Conservation (phyloP, 2,329 filamentous ascomycete genomes). For the Dactylellina parvicollis region DNA sequence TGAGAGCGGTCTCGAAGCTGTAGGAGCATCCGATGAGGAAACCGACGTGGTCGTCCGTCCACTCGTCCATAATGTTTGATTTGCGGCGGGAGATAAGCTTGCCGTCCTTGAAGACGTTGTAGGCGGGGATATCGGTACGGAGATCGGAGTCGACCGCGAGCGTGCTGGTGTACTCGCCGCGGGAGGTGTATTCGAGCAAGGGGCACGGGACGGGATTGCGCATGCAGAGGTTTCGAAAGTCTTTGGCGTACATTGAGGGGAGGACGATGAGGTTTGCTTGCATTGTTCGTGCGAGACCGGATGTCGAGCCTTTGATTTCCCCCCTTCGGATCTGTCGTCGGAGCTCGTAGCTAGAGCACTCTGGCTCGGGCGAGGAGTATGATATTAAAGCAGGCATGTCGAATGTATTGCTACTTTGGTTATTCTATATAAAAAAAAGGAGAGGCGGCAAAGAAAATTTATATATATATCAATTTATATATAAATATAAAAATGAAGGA, state of each 20-base stretch:
- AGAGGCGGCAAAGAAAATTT: not conserved
- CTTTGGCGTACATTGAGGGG: constrained; percentile 67
- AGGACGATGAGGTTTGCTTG: constrained; percentile 73
- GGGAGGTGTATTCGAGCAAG: constrained; percentile 66
- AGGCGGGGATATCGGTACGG: constrained; percentile 69
- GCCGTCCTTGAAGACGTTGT: constrained; percentile 69
- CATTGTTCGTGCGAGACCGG: constrained; percentile 68
- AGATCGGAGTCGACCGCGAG: constrained; percentile 67
- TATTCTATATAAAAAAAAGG: constrained; percentile 9
- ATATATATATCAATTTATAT: not conserved
- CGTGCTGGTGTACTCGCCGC: constrained; percentile 62
- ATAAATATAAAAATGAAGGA: constrained; percentile 14
- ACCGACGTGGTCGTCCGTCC: constrained; percentile 70
- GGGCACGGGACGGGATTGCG: constrained; percentile 73
- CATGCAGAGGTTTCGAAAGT: constrained; percentile 70
- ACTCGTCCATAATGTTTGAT: constrained; percentile 65
- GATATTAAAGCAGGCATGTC: constrained; percentile 52
- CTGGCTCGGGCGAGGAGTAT: constrained; percentile 31
- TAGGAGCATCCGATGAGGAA: constrained; percentile 74
- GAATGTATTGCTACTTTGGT: constrained; percentile 35
- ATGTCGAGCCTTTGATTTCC: constrained; percentile 62
- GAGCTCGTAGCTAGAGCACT: constrained; percentile 49
- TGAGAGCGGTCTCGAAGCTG: constrained; percentile 71
- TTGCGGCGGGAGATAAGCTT: constrained; percentile 61
- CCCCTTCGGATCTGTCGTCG: constrained; percentile 45